These are phyloP conservation scores for Exophiala lecanii-corni DNA, from an alignment of 2,329 filamentous ascomycete genomes.

Conservation along the genomic window DNA sequence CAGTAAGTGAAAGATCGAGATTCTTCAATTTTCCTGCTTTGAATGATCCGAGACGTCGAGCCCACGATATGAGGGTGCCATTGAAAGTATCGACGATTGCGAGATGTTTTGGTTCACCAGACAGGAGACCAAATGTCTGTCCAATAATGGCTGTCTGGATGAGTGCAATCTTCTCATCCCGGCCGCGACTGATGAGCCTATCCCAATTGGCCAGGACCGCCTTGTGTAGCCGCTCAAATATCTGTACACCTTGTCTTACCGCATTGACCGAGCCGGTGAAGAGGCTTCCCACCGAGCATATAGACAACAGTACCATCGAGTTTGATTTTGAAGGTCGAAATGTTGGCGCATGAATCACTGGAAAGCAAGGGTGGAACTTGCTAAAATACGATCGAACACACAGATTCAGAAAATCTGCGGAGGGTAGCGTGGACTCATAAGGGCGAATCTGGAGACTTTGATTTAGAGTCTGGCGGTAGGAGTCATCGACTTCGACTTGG, in stretches of 20 bases:
- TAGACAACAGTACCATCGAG: conserved; percentile 33
- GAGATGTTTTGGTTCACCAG: conserved; percentile 28
- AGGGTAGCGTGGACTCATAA: conserved; percentile 20
- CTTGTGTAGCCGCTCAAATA: conserved; percentile 32
- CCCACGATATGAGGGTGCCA: conserved; percentile 30
- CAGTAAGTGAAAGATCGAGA: conserved; percentile 10
- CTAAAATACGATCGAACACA: conserved; percentile 24
- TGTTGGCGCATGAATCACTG: conserved; percentile 23
- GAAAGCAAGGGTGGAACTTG: conserved; percentile 22
- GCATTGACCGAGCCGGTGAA: conserved; percentile 33
- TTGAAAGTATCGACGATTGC: conserved; percentile 31
- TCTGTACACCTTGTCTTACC: conserved; percentile 26
- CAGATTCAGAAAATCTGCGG: conserved; percentile 23
- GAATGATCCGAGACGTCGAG: conserved; percentile 24
- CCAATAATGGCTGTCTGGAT: conserved; percentile 30
- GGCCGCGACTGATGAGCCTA: conserved; percentile 23
- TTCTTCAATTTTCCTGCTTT: conserved; percentile 24
- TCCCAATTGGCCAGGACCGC: conserved; percentile 32
- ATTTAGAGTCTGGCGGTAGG: conserved; percentile 21
- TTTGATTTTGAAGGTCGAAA: conserved; percentile 24
- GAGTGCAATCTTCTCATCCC: conserved; percentile 25
- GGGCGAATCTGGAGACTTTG: conserved; percentile 21
- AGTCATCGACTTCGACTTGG: conserved; percentile 23
- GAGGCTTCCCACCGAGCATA: conserved; percentile 36
- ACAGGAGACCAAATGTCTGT: conserved; percentile 31